Evolutionary conservation across 2,329 filamentous ascomycete genomes (phyloP), one percentile per base, ranked within the genome.

Genomic region (Trichoderma hamatum): DNA sequence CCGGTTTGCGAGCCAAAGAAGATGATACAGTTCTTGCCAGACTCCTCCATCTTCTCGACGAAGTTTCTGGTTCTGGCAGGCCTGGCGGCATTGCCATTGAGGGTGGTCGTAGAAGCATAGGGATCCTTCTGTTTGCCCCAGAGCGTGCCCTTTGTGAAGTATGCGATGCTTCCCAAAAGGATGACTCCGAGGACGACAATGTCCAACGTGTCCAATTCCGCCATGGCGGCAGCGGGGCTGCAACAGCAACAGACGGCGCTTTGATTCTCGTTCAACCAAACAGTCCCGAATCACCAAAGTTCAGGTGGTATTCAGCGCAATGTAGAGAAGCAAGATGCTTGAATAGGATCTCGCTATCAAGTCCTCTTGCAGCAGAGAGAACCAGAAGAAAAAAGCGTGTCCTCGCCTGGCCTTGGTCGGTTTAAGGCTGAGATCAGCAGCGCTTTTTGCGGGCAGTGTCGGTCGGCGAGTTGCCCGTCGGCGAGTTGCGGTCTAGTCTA

Each of bases 1-100:
- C 96, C 96, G 24, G 96, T 99, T 83, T 99, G 96, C 36, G 96
- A 99, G 74, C 96, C 96, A 79, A 97, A 99, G 85, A 99, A 97
- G 76, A 99, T 91, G 73, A 99, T 91, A 80, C 95, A 97, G 84
- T 99, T 98, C 85, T 98, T 99, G 80, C 90, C 91, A 13, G 89
- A 90, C 84, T 98, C 94, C 26, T 97, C 92, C 90, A 99, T 92
- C 84, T 97, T 97, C 85, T 98, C 92, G 70, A 97, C 79, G 72
- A 99, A 94, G 80, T 97, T 94, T 74, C 96, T 87, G 70, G 94
- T 95, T 84, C 94, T 94, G 74, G 90, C 93, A 11, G 91, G 86
- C 83, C 93, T 96, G 72, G 86, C 85, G 73, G 86, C 88, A 80
- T 86, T 88, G 80, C 88, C 89, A 77, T 88, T 87, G 49, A 34